Evolutionary conservation across 495 filamentous ascomycete genomes (phyloP), one percentile per base, ranked within the genome.

Genomic region (Evernia prunastri): DNA sequence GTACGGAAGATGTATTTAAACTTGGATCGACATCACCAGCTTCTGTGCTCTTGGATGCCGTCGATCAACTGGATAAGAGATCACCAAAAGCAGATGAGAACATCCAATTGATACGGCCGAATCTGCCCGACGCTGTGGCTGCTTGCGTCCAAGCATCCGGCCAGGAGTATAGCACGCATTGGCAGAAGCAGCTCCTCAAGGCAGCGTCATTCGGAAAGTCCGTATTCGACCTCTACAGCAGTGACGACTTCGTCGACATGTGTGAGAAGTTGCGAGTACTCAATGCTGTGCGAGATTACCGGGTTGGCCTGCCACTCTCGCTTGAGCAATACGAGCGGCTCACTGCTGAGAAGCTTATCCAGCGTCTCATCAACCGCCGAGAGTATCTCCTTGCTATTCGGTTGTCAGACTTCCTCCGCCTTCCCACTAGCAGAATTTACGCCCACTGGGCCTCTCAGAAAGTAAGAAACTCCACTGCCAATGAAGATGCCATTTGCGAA

Each of bases 221-320:
- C 0, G 93, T 97, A 0, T 82, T 97, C 3, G 94, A 96, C 68
- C 84, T 97, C 36, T 98, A 97, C 76, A 95, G 89, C 74, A 95
- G 90, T 70, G 94, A 98, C 67, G 93, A 97, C 63, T 98, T 97
- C 73, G 95, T 98, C 35, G 92, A 97, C 63, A 97, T 96, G 90
- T 96, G 90, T 67, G 94, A 98, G 74, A 92, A 88, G 15, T 76
- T 97, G 23, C 87, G 94, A 56, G 91, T 98, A 5, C 81, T 98
- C 37, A 96, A 96, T 70, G 93, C 95, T 20, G 86, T 91, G 6
- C 82, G 94, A 56, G 96, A 89, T 72, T 97, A 91, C 69, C 87
- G 94, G 70, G 87, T 98, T 61, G 94, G 95, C 17, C 68, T 98
- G 20, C 90, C 94, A 0, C 69, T 97, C n/a, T 94, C 91, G 15